Conservation (phyloP, 1,284 basidiomycete genomes). For the Mycosarcoma maydis region DNA sequence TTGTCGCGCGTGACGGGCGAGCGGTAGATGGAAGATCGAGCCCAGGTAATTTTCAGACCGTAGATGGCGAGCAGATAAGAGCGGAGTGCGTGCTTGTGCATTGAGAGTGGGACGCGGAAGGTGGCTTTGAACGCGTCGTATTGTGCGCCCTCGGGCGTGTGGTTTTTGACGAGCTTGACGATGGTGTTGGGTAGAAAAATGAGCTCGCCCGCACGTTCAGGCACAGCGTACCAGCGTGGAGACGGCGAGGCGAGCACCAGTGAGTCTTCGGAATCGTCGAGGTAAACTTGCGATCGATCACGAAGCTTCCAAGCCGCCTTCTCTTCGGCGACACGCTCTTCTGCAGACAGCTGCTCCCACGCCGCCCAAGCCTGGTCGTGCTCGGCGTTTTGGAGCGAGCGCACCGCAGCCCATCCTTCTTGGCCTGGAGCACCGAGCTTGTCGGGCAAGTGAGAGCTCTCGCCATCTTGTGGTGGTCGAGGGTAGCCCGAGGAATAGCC, state of each 20-base stretch:
- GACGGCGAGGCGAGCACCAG: constrained; percentile 34
- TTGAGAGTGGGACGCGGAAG: constrained; percentile 81
- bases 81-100: constrained; percentile 90
- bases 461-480: constrained; percentile 7
- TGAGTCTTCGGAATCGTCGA: constrained; percentile 60
- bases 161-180: constrained; percentile 84
- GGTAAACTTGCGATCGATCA: constrained; percentile 60
- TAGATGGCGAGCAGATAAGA: constrained; percentile 85
- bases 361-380: constrained; percentile 53
- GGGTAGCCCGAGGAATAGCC: constrained; percentile 64
- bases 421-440: constrained; percentile 18
- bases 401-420: constrained; percentile 33
- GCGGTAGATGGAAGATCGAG: constrained; percentile 86
- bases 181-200: constrained; percentile 88
- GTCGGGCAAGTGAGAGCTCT: constrained; percentile 21
- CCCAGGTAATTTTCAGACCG: constrained; percentile 82
- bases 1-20: constrained; percentile 45
- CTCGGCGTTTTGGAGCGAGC: constrained; percentile 36
- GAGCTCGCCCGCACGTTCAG: constrained; percentile 73
- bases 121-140: constrained; percentile 96
- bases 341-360: constrained; percentile 48
- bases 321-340: constrained; percentile 50
- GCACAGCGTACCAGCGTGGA: constrained; percentile 59
- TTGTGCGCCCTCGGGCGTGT: constrained; percentile 78
- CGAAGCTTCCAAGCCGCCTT: constrained; percentile 57